phyloP scores from a whole-genome alignment of 176 grass and related monocot genomes.

The Musa beccarii region DNA sequence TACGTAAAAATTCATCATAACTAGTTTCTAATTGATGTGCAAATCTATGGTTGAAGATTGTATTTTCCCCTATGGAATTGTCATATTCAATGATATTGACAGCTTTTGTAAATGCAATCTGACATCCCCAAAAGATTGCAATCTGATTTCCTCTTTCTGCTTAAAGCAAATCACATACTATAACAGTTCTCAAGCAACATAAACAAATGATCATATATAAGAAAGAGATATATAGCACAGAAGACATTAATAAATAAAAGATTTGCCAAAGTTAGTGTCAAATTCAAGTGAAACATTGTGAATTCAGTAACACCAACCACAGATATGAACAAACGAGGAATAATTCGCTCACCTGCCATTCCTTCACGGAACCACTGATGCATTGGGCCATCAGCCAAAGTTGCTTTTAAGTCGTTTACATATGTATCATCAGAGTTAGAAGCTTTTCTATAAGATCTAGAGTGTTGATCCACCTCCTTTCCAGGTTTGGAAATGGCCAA shows the following conservation, averaged over 20 bases:
- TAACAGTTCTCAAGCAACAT: background rate
- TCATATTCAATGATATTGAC: background rate
- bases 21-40: background rate
- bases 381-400: conserved; percentile 44
- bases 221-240: background rate
- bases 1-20: background rate
- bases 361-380: conserved; percentile 99
- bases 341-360: conserved; percentile 71
- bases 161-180: too few relatives aligned
- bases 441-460: conserved; percentile 22
- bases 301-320: conserved; percentile 3
- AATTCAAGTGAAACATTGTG: background rate
- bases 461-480: conserved; percentile 36
- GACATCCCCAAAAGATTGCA: too few relatives aligned
- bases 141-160: too few relatives aligned
- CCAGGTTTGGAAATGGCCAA: conserved; percentile 25
- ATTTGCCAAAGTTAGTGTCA: background rate
- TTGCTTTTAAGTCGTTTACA: conserved; percentile 19
- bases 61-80: background rate
- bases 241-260: background rate
- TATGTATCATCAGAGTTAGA: conserved; percentile 30
- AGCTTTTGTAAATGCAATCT: too few relatives aligned
- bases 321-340: background rate
- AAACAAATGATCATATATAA: background rate
- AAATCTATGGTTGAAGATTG: background rate